Evolutionary conservation across 140 eudicot genomes (phyloP), one percentile per base, ranked within the genome.

Genomic region (Bidens hawaiensis): DNA sequence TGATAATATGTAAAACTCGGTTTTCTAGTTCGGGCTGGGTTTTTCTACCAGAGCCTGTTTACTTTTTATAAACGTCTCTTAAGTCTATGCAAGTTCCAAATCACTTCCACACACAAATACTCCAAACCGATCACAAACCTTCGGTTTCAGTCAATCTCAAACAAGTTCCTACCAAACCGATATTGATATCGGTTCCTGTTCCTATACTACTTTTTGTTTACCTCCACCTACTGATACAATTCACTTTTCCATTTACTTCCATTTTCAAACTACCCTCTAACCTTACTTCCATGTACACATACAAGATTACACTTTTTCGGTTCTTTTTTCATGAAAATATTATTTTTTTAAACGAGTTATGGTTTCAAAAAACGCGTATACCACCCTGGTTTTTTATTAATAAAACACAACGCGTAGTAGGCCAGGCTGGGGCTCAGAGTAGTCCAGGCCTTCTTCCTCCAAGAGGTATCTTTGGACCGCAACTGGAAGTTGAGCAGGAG

Each of bases 371-470:
- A 36, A 36, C 43, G 43, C 11, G 43, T 36, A 36, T 36, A 10
- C 43, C 43, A 36, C 43, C 43, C 12, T 13, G 43, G 12, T n/a
- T 9, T 36, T 36, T 36, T 13, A 36, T 36, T 36, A 36, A 36
- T 36, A 36, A 36, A 36, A n/a, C 43, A 36, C 43, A 65, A 90
- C 95, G 17, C 95, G 84, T 22, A 90, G 90, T 15, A 90, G 83
- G 47, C 97, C 97, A 0, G 97, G 88, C 69, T 84, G 97, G 33
- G 97, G 94, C 69, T 90, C 97, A 22, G 88, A 71, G 81, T 68
- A 90, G 52, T 90, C 90, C 0, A 90, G 88, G 70, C 96, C 90
- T 58, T 86, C 97, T 27, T 86, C 97, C 62, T 86, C 95, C 4
- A 90, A 86, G 50, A 90, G 86, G 74, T 83, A 90, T 23, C 90